A percentile compares a stretch with the other conserved stretches of the same genome.
phyloP scores from a whole-genome alignment of 768 basidiomycete genomes.

The Mycena vitilis region DNA sequence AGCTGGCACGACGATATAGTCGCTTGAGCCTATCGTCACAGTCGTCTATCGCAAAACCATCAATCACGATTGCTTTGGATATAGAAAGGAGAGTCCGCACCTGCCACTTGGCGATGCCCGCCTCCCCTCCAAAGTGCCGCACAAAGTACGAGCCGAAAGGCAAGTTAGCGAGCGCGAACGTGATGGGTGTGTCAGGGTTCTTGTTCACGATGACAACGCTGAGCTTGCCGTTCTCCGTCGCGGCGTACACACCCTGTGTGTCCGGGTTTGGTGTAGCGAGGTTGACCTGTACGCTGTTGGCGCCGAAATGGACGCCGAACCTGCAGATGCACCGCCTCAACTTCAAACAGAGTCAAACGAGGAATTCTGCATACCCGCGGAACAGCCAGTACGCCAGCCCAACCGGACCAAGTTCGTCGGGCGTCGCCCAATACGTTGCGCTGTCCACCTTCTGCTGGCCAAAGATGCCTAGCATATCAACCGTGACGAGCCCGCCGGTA shows the following conservation, averaged over 20 bases:
- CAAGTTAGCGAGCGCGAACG: constrained; percentile 56
- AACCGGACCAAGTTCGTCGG: constrained; percentile 59
- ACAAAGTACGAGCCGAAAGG: constrained; percentile 63
- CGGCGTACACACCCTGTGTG: constrained; percentile 60
- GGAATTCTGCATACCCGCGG: constrained; percentile 52
- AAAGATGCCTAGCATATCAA: constrained; percentile 64
- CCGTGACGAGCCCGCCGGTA: constrained; percentile 64
- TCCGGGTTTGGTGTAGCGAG: constrained; percentile 53
- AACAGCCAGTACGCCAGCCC: constrained; percentile 68
- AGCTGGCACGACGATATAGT: constrained; percentile 49
- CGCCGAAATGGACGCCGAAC: constrained; percentile 60
- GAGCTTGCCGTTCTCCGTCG: constrained; percentile 52
- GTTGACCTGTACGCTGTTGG: constrained; percentile 57
- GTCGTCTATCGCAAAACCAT: constrained; percentile 35
- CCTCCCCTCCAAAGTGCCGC: constrained; percentile 66
- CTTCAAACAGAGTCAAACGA: not conserved
- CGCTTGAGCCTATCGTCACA: constrained; percentile 29
- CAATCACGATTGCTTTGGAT: constrained; percentile 6
- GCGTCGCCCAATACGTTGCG: constrained; percentile 66
- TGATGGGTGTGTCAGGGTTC: constrained; percentile 53
- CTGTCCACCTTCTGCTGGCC: constrained; percentile 60
- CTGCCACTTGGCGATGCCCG: constrained; percentile 68
- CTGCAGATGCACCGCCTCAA: constrained; percentile 40
- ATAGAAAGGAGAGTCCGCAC: constrained; percentile 42
- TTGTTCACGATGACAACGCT: constrained; percentile 66